Evolutionary conservation across 352 stramenopile genomes (phyloP), one percentile per base, ranked within the genome.

Genomic region (Phytopythium delawarense): DNA sequence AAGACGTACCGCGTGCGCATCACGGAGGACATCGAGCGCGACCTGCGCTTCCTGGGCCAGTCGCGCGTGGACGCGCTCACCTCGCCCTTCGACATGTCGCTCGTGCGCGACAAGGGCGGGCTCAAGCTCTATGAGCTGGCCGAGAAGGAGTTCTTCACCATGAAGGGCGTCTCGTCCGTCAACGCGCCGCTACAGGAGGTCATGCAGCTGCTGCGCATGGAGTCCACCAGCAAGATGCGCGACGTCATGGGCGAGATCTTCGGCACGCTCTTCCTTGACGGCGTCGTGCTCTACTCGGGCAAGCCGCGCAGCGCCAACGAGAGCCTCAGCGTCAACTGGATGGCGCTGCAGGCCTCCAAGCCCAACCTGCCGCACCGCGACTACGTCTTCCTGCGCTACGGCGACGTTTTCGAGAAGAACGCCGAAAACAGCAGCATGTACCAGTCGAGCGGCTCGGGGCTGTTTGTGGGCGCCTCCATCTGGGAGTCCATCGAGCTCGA

Each of bases 401-500:
- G 70, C 13, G 86, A 95, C 61, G 70, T 87, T 7, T 92, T 93
- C 56, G 82, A 91, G 64, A 86, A 87, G 58, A 80, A 84, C 46
- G 65, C 75, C 23, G 78, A 92, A 51, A 72, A 90, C 63, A 66
- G 69, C 52, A 79, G 66, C 30, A 58, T 82, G 46, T 89, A 89
- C 65, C 71, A 85, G 53, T 71, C 73, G 42, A 76, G 63, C 52
- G 82, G 82, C 37, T 88, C 80, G n/a, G 83, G 85, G 0, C 66
- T 91, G 0, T 91, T 79, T 65, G 69, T 88, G 44, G 86, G 86
- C 11, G 84, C 84, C 20, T 89, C 82, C 28, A 82, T 93, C 71
- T 94, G 86, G 86, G 86, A 94, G 56, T 90, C 78, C 28, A 91
- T 94, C 54, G 84, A 94, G 59, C 73, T 94, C 20, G 84, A 93